These are phyloP conservation scores for Apiotrichum porosum DNA, from an alignment of 1,284 basidiomycete genomes.

Conservation along the genomic window DNA sequence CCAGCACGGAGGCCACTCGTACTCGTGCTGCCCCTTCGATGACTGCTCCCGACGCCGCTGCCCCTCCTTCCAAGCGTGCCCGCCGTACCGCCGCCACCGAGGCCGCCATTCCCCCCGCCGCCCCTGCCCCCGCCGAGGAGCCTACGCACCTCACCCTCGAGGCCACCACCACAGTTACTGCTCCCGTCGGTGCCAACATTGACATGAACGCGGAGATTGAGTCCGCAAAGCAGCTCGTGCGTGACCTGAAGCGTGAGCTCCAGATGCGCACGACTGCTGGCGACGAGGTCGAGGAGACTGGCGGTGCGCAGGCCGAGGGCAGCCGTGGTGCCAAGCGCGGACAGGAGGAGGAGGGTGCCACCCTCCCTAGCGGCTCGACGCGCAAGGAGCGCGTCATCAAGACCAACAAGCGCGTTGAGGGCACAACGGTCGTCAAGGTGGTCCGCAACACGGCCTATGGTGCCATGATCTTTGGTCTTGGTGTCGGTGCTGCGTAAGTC, in stretches of 20 bases:
- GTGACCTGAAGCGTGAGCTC: slow-evolving; percentile 42
- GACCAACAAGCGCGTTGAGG: slow-evolving; percentile 38
- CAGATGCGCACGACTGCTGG: slow-evolving; percentile 37
- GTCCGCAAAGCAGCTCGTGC: slow-evolving; percentile 44
- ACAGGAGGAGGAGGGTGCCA: slow-evolving; percentile 33
- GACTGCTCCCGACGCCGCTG: slow-evolving; percentile 16
- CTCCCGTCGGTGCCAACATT: slow-evolving; percentile 29
- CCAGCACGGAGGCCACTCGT: background rate
- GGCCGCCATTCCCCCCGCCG: background rate
- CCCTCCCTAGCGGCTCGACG: slow-evolving; percentile 26
- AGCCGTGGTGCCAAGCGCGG: slow-evolving; percentile 40
- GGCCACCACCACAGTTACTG: slow-evolving; percentile 43
- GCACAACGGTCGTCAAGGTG: slow-evolving; percentile 20
- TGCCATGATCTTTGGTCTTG: slow-evolving; percentile 43
- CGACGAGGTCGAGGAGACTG: slow-evolving; percentile 40
- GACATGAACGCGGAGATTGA: slow-evolving; percentile 47
- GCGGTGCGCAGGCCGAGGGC: slow-evolving; percentile 22
- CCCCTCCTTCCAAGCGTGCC: slow-evolving; percentile 35
- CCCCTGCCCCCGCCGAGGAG: slow-evolving; percentile 3
- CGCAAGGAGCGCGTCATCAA: slow-evolving; percentile 34
- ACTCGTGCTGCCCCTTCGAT: slow-evolving; percentile 12
- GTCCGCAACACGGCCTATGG: slow-evolving; percentile 43
- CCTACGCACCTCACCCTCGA: slow-evolving; percentile 36
- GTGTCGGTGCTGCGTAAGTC: slow-evolving; percentile 43
- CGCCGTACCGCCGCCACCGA: slow-evolving; percentile 14